These are phyloP conservation scores for Arthrobotrys pseudoclavata DNA, from an alignment of 2,329 filamentous ascomycete genomes.

Conservation along the genomic window DNA sequence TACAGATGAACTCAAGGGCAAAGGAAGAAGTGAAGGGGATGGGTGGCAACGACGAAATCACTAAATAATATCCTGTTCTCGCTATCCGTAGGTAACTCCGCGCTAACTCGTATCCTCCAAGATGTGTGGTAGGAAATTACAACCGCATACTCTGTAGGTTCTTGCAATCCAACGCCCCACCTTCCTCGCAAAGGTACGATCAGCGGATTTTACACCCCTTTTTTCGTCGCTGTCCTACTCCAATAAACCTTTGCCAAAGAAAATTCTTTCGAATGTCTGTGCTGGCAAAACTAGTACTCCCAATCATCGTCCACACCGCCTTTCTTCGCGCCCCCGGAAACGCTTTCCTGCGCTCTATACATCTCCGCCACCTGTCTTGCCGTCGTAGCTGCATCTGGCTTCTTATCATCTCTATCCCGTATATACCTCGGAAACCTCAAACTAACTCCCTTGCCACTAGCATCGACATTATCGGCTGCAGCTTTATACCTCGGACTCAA, in stretches of 20 bases:
- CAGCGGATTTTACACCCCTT: background rate
- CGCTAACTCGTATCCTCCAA: slow-evolving; percentile 16
- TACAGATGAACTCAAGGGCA: background rate
- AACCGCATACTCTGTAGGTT: slow-evolving; percentile 11
- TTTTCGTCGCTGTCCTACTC: background rate
- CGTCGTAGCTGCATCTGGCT: slow-evolving; percentile 87
- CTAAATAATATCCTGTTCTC: background rate
- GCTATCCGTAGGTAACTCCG: background rate
- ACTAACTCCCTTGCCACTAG: slow-evolving; percentile 81
- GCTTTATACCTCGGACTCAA: slow-evolving; percentile 93
- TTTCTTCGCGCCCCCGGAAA: slow-evolving; percentile 72
- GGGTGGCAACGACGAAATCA: background rate
- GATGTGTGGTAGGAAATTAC: slow-evolving; percentile 7
- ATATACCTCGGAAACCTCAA: slow-evolving; percentile 94
- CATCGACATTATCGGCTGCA: slow-evolving; percentile 78
- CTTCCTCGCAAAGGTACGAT: slow-evolving; percentile 26
- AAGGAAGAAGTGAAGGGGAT: slow-evolving; percentile 11
- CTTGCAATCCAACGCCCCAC: background rate
- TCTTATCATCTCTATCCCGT: slow-evolving; percentile 93
- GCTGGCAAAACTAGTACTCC: slow-evolving; percentile 78
- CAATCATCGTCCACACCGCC: slow-evolving; percentile 92
- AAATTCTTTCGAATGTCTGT: background rate
- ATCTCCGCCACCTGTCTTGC: slow-evolving; percentile 92
- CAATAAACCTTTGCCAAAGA: background rate
- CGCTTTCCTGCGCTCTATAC: slow-evolving; percentile 94